Evolutionary conservation across 495 filamentous ascomycete genomes (phyloP).

Genomic region (Aspergillus indologenus): DNA sequence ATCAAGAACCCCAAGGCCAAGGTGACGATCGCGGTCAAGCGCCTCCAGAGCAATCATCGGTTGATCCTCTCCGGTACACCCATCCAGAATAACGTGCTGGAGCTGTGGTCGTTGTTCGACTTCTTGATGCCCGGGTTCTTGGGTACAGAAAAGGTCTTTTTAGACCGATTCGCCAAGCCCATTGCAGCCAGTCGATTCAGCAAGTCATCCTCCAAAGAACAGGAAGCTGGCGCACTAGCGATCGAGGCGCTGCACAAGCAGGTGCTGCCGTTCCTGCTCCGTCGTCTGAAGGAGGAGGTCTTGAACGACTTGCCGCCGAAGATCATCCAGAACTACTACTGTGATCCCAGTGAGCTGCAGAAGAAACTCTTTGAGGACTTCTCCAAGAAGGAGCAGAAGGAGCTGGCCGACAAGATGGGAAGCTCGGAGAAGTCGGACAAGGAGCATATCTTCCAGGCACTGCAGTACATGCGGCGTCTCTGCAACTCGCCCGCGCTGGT

Average conservation of each 20-base stretch:
- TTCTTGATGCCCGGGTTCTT: constrained; percentile 99
- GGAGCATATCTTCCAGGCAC: constrained; percentile 96
- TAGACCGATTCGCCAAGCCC: constrained; percentile 95
- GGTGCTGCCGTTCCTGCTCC: constrained; percentile 92
- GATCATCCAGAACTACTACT: constrained; percentile 99
- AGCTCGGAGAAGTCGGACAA: constrained; percentile 84
- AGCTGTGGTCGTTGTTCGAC: constrained; percentile 98
- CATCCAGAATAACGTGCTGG: constrained; percentile 96
- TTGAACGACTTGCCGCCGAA: constrained; percentile 95
- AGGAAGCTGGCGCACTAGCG: constrained; percentile 92
- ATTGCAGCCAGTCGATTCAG: constrained; percentile 92
- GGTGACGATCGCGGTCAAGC: constrained; percentile 86
- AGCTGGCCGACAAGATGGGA: constrained; percentile 72
- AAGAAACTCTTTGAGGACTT: constrained; percentile 95
- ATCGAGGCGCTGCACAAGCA: constrained; percentile 98
- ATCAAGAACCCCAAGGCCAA: constrained; percentile 98
- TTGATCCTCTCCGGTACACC: constrained; percentile 95
- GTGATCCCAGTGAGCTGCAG: constrained; percentile 93
- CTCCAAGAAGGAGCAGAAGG: constrained; percentile 84
- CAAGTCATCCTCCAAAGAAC: constrained; percentile 97
- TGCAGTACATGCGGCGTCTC: constrained; percentile 98
- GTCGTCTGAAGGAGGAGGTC: constrained; percentile 96
- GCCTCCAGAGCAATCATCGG: constrained; percentile 82
- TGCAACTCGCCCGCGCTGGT: constrained; percentile 97
- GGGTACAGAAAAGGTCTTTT: constrained; percentile 96